Evolutionary conservation across 257 asterid genomes (phyloP), one percentile per base, ranked within the genome.

Genomic region (Coffea eugenioides): DNA sequence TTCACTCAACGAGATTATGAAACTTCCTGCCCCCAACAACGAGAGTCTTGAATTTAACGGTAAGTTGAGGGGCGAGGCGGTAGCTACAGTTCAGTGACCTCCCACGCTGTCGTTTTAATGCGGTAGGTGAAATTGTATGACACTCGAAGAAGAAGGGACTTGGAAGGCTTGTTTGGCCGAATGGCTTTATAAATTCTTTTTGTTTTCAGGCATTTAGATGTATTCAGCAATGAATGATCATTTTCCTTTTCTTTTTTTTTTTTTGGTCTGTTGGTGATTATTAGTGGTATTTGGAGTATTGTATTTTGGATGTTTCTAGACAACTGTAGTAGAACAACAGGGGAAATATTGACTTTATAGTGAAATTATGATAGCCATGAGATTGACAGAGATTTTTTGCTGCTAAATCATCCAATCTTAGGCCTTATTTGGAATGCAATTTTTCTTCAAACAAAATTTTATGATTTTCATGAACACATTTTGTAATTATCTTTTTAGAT

Each of bases 11-110:
- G 66, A 82, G 81, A 79, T 80, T 84, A 48, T 83, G 65, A 66
- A 84, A 51, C 10, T 69, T 71, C 57, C 82, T n/a, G 16, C 87
- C 81, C 69, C 57, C 11, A 4, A 9, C 51, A 46, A 46, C 46
- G 20, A 72, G 48, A 56, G 61, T 70, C 88, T 81, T 80, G 64
- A 66, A 77, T 80, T 75, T 78, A 81, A 90, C 92, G 95, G 92
- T 81, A 82, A 85, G 83, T 39, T 51, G 83, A 34, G 64, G 78
- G 61, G 82, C 78, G 64, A 75, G 61, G 82, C 78, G 79, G 84
- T 25, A 21, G 45, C 69, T 49, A 77, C 78, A 52, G 80, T 78
- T 79, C 16, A 9, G 7, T 15, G 69, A 25, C 3, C 10, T 56
- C 6, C 7, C 31, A 76, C 86, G 86, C n/a, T 68, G 84, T 83